Percentiles rank a stretch among this genome's conserved stretches.
Evolutionary conservation across 1,284 basidiomycete species (phyloP).

Genomic region (Heterobasidion occidentale): DNA sequence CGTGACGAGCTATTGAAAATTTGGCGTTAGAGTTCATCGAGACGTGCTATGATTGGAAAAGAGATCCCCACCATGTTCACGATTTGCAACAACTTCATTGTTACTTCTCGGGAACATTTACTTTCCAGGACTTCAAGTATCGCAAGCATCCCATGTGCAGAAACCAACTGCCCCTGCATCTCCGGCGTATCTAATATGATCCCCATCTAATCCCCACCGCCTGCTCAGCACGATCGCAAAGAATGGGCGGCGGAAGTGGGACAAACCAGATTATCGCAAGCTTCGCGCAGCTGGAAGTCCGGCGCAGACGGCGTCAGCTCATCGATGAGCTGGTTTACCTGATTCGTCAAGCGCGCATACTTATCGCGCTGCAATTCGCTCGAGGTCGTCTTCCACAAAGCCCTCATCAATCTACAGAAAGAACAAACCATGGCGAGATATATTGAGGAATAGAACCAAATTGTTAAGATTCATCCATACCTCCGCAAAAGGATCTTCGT

Average conservation of each 20-base stretch:
- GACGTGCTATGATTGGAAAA: neutral
- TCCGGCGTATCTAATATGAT: conserved; percentile 83
- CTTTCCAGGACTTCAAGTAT: conserved; percentile 90
- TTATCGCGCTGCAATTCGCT: conserved; percentile 90
- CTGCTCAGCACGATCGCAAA: conserved; percentile 2
- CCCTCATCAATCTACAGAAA: conserved; percentile 76
- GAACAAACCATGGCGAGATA: neutral
- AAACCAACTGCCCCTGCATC: conserved; percentile 84
- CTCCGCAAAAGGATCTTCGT: conserved; percentile 93
- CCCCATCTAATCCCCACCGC: conserved; percentile 40
- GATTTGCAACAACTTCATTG: conserved; percentile 79
- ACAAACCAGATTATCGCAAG: conserved; percentile 82
- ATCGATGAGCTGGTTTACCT: conserved; percentile 81
- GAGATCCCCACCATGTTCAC: conserved; percentile 69
- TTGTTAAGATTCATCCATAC: conserved; percentile 29
- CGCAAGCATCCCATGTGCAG: conserved; percentile 90
- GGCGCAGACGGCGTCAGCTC: conserved; percentile 75
- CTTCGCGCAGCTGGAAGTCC: conserved; percentile 73
- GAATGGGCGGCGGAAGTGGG: neutral
- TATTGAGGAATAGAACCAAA: conserved; percentile 1
- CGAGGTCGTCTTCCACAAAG: conserved; percentile 81
- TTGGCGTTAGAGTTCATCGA: neutral
- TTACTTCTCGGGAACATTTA: conserved; percentile 75
- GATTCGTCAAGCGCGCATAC: conserved; percentile 76
- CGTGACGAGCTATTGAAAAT: conserved; percentile 64